Evolutionary conservation across 805 yeast species (phyloP).

Genomic region (Spencermartinsiella europaea): DNA sequence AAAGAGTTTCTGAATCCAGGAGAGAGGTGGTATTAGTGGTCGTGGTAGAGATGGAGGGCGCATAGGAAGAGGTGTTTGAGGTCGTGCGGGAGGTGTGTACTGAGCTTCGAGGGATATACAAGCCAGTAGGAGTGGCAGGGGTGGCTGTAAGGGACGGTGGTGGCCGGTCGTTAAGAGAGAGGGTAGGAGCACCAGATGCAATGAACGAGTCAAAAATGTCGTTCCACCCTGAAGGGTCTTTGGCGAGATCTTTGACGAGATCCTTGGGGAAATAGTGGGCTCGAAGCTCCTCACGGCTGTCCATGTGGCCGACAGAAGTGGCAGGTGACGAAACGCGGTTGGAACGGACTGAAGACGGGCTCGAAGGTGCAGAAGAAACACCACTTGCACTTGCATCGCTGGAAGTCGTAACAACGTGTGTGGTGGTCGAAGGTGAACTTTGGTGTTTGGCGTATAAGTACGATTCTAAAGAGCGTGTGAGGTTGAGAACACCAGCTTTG

Average conservation of each 20-base stretch:
- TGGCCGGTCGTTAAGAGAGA: constrained; percentile 1
- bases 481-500: constrained; percentile 7
- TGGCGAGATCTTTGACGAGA: constrained; percentile 11
- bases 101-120: neutral
- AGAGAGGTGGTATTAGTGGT: neutral
- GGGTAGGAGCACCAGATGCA: neutral
- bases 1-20: neutral
- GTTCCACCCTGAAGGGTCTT: constrained; percentile 3
- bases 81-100: constrained; percentile 1
- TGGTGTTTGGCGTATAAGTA: constrained; percentile 9
- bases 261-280: neutral
- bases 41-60: neutral
- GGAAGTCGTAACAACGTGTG: no score
- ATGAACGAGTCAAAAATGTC: constrained; percentile 10
- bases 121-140: neutral
- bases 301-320: neutral
- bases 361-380: neutral
- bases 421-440: neutral
- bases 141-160: neutral
- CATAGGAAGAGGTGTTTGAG: constrained; percentile 5
- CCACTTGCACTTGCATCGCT: neutral
- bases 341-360: neutral
- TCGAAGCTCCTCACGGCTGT: neutral
- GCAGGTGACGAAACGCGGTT: neutral
- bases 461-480: constrained; percentile 15